phyloP scores from a whole-genome alignment of 352 stramenopile species.

The Phytophthora citrophthora region DNA sequence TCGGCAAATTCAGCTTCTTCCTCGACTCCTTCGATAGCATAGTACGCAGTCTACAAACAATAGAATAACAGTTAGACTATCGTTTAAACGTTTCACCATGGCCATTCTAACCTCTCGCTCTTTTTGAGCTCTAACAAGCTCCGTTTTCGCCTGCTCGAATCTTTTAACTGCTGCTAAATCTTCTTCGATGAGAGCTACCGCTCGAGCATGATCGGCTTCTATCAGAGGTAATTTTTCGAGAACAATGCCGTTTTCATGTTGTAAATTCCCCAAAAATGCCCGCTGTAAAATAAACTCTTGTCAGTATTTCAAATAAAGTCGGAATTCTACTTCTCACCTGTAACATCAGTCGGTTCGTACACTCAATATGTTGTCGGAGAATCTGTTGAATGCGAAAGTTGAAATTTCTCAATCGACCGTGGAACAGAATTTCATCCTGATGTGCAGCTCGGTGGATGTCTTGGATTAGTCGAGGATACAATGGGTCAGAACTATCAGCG shows the following conservation, averaged over 20 bases:
- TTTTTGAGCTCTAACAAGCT: conserved; percentile 40
- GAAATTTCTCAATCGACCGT: conserved; percentile 73
- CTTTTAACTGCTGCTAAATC: conserved; percentile 38
- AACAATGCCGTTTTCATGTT: conserved; percentile 53
- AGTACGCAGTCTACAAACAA: conserved; percentile 40
- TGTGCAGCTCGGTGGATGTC: conserved; percentile 65
- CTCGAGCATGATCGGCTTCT: conserved; percentile 58
- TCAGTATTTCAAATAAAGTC: background rate
- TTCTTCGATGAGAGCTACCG: conserved; percentile 49
- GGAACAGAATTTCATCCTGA: conserved; percentile 71
- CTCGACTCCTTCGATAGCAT: conserved; percentile 71
- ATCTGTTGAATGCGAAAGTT: conserved; percentile 70
- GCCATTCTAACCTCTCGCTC: conserved; percentile 46
- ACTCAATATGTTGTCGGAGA: conserved; percentile 43
- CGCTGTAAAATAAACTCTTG: conserved; percentile 31
- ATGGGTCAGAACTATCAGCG: conserved; percentile 38
- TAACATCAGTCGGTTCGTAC: conserved; percentile 48
- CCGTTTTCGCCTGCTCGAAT: conserved; percentile 36
- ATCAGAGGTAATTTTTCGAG: conserved; percentile 64
- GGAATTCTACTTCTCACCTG: conserved; percentile 32
- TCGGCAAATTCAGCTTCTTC: conserved; percentile 82
- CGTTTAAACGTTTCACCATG: background rate
- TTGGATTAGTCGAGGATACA: conserved; percentile 56
- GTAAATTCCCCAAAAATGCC: conserved; percentile 55
- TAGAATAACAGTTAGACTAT: background rate